phyloP scores from a whole-genome alignment of 2,329 filamentous ascomycete species.

The Botrytis paeoniae region DNA sequence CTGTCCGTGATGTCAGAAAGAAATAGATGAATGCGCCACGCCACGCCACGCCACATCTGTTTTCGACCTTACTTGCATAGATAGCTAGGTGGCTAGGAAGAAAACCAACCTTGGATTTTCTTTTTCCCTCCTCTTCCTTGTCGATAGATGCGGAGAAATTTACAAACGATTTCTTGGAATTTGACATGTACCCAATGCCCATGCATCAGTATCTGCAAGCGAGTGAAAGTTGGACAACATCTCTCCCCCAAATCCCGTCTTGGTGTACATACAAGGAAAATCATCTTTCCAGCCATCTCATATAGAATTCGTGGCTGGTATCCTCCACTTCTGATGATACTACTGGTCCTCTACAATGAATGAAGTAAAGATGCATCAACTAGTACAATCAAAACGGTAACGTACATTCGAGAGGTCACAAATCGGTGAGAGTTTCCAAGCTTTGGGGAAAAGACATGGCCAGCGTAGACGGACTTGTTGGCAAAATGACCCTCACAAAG shows the following conservation, averaged over 20 bases:
- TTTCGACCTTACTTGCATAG: neutral
- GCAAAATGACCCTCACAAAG: neutral
- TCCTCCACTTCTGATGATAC: neutral
- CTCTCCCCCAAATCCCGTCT: neutral
- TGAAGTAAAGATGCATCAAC: constrained; percentile 4
- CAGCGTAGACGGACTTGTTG: neutral
- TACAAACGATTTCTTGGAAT: constrained; percentile 2
- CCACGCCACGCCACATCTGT: neutral
- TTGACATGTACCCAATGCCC: neutral
- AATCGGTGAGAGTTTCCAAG: neutral
- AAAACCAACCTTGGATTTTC: neutral
- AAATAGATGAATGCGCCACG: neutral
- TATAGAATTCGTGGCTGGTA: constrained; percentile 3
- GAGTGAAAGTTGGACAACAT: constrained; percentile 2
- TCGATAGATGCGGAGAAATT: neutral
- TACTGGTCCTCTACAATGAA: neutral
- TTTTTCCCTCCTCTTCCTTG: neutral
- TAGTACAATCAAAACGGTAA: neutral
- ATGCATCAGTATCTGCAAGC: constrained; percentile 2
- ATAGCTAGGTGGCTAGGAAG: no score
- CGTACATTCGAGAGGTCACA: neutral
- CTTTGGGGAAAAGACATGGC: neutral
- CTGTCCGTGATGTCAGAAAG: constrained; percentile 6
- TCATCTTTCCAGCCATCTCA: neutral
- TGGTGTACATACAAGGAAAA: neutral